Evolutionary conservation across 2,329 filamentous ascomycete species (phyloP).

Genomic region (Colletotrichum musae): DNA sequence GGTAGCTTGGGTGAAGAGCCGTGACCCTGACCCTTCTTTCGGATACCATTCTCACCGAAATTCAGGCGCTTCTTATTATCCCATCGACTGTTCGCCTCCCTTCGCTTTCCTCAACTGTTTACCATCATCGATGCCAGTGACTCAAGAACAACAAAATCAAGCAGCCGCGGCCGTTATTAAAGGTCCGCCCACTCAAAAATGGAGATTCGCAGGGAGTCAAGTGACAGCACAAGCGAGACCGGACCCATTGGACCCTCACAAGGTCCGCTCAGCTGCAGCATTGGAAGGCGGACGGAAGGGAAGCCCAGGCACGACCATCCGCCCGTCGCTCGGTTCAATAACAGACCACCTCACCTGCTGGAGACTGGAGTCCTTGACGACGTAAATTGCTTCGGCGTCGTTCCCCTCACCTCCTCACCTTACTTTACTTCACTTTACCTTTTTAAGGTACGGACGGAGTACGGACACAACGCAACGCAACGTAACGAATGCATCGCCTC

Average conservation of each 20-base stretch:
- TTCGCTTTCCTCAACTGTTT: conserved; percentile 3
- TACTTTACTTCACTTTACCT: conserved; percentile 15
- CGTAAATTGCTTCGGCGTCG: conserved; percentile 6
- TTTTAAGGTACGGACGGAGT: conserved; percentile 22
- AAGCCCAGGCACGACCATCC: conserved; percentile 28
- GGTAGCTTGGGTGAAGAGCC: not conserved
- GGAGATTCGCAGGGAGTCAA: conserved; percentile 26
- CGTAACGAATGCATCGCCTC: conserved; percentile 10
- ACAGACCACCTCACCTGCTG: conserved; percentile 4
- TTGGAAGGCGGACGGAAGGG: conserved; percentile 15
- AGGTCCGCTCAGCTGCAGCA: conserved; percentile 37
- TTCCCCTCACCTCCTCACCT: conserved; percentile 12
- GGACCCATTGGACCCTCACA: conserved; percentile 26
- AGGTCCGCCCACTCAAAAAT: not conserved
- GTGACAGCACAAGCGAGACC: conserved; percentile 36
- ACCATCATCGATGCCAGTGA: conserved; percentile 27
- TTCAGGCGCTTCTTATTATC: conserved; percentile 1
- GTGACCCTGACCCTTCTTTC: conserved; percentile 18
- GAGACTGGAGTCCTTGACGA: conserved; percentile 21
- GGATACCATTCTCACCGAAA: conserved; percentile 7
- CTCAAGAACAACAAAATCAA: conserved; percentile 22
- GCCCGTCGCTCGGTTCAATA: conserved; percentile 27
- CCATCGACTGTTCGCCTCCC: not conserved
- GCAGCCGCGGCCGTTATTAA: not conserved
- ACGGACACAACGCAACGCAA: not conserved